These are phyloP conservation scores for Cryomyces minteri DNA, from an alignment of 495 filamentous ascomycete genomes.

Conservation along the genomic window DNA sequence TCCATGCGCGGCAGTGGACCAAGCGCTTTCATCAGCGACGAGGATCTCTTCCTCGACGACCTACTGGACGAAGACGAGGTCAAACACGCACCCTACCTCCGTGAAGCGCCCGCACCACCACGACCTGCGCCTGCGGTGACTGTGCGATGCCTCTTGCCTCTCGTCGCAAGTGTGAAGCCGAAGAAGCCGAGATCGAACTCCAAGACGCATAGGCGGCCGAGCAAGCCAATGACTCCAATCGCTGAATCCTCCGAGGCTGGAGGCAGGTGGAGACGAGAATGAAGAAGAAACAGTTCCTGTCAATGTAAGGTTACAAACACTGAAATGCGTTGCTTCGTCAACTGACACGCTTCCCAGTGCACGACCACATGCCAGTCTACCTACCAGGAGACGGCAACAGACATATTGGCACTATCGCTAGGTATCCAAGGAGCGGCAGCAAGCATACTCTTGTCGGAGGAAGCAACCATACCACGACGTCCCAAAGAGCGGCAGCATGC, in stretches of 20 bases:
- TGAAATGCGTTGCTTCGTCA: too few relatives aligned
- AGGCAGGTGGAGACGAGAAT: not conserved
- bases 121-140: conserved; percentile 12
- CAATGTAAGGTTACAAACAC: too few relatives aligned
- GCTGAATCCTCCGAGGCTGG: conserved; percentile 10
- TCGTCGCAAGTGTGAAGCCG: conserved; percentile 14
- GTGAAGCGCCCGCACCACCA: conserved; percentile 19
- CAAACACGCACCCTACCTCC: conserved; percentile 8
- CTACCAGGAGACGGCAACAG: too few relatives aligned
- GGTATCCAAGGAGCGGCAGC: too few relatives aligned
- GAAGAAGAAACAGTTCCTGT: too few relatives aligned
- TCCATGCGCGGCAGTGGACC: conserved; percentile 7
- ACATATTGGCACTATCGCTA: too few relatives aligned
- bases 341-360: too few relatives aligned
- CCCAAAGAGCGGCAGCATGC: too few relatives aligned
- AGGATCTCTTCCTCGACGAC: conserved; percentile 20
- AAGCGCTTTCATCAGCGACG: conserved; percentile 21
- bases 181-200: conserved; percentile 13
- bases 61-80: conserved; percentile 2
- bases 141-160: conserved; percentile 15
- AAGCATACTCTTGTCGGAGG: too few relatives aligned
- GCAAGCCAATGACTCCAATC: conserved; percentile 18
- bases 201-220: conserved; percentile 10
- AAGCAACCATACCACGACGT: too few relatives aligned
- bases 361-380: too few relatives aligned